A percentile compares a stretch with the other conserved stretches of the same genome.
phyloP scores from a whole-genome alignment of 2,329 filamentous ascomycete genomes.

The Aplosporella prunicola region DNA sequence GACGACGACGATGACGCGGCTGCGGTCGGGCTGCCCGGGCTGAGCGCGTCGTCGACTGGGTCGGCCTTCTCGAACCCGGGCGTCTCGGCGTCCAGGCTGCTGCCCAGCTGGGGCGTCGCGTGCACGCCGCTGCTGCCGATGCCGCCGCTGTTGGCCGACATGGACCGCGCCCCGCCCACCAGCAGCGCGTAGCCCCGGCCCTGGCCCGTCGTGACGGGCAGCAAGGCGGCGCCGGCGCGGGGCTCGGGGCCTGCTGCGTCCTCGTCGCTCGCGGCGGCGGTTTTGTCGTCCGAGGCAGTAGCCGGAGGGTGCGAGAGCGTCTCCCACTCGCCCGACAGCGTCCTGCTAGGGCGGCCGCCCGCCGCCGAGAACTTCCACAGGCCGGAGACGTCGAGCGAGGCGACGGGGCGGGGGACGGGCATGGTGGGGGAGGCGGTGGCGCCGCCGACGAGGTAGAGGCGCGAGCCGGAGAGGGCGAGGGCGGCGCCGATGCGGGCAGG shows the following conservation, averaged over 20 bases:
- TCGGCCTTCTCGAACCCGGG: not conserved
- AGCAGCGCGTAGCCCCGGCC: conserved; percentile 45
- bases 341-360: conserved; percentile 21
- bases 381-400: conserved; percentile 24
- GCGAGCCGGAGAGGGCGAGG: conserved; percentile 36
- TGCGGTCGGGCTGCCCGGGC: no score
- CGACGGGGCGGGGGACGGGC: conserved; percentile 14
- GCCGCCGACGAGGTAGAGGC: conserved; percentile 40
- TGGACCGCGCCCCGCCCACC: conserved; percentile 35
- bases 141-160: no score
- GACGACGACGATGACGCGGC: no score
- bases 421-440: conserved; percentile 19
- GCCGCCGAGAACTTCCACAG: conserved; percentile 27
- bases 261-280: conserved; percentile 24
- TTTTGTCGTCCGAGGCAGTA: conserved; percentile 9
- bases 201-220: conserved; percentile 42
- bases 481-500: conserved; percentile 28
- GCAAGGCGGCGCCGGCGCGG: conserved; percentile 35
- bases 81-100: conserved; percentile 10
- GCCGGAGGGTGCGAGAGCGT: conserved; percentile 18
- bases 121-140: no score
- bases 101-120: no score
- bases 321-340: conserved; percentile 23
- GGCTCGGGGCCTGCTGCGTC: conserved; percentile 30
- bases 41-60: conserved; percentile 29